phyloP scores from a whole-genome alignment of 73 alveolate species.

The Tetrahymena malaccensis region DNA sequence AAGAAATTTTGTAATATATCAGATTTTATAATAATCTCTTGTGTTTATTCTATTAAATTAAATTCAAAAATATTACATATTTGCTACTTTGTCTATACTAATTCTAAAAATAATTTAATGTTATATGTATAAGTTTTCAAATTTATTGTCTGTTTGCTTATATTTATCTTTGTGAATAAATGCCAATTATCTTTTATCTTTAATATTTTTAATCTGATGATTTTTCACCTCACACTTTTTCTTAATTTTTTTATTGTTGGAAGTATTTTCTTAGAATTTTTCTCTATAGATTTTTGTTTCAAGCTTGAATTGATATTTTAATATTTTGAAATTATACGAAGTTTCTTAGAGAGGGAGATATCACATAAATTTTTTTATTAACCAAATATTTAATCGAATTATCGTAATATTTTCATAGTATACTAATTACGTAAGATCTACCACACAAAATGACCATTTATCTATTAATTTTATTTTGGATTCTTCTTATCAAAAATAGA shows the following conservation, averaged over 20 bases:
- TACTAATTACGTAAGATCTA: not conserved
- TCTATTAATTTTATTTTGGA: not conserved
- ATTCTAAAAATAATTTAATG: not conserved
- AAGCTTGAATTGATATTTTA: not conserved
- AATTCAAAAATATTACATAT: not conserved
- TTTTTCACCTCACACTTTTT: not conserved
- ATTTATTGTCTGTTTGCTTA: not conserved
- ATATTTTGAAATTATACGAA: not conserved
- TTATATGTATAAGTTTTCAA: no score
- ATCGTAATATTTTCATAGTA: not conserved
- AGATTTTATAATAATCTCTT: not conserved
- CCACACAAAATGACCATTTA: not conserved
- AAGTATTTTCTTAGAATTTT: not conserved
- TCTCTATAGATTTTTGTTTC: not conserved
- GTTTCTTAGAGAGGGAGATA: not conserved
- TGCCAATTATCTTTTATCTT: not conserved
- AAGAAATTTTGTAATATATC: not conserved
- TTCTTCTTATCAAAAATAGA: not conserved
- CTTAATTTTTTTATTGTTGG: not conserved
- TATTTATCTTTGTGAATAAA: no score
- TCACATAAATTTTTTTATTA: not conserved
- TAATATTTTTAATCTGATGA: not conserved
- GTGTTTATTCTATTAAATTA: not conserved
- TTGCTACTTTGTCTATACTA: not conserved
- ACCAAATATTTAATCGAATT: not conserved